Percentiles rank a stretch among this genome's conserved stretches.
Conservation (phyloP, 352 stramenopile genomes). For the Pythium folliculosum region DNA sequence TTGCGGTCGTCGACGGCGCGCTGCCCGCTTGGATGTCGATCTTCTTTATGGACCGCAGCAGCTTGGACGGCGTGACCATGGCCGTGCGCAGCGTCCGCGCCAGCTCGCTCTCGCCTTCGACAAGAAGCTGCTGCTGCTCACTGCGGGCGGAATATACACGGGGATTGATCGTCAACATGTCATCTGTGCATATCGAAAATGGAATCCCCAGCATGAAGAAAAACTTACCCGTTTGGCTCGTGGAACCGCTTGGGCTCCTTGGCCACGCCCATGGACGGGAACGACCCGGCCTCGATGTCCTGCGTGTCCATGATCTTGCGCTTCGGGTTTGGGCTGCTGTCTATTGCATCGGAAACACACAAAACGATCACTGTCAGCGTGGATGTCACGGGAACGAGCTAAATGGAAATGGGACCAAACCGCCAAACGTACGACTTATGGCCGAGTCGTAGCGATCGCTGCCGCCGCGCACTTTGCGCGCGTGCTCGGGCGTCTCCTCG, state of each 20-base stretch:
- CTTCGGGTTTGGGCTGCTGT: constrained; percentile 71
- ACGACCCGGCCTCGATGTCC: constrained; percentile 36
- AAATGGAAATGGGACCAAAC: constrained; percentile 1
- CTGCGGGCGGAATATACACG: background rate
- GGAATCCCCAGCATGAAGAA: too few relatives aligned
- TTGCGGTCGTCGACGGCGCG: background rate
- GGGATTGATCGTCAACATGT: too few relatives aligned
- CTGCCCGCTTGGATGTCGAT: constrained; percentile 47
- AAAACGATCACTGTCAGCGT: background rate
- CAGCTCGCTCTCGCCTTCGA: constrained; percentile 15
- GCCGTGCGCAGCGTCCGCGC: constrained; percentile 2
- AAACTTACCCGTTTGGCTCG: constrained; percentile 35
- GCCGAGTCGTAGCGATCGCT: constrained; percentile 33
- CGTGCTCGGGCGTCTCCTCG: constrained; percentile 52
- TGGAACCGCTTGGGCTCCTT: constrained; percentile 72
- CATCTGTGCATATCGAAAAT: background rate
- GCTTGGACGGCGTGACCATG: constrained; percentile 51
- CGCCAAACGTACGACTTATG: constrained; percentile 20
- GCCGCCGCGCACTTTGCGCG: constrained; percentile 29
- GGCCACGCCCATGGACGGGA: constrained; percentile 34
- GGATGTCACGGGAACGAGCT: background rate
- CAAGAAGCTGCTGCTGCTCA: constrained; percentile 4
- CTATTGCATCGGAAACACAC: constrained; percentile 4
- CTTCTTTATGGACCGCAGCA: constrained; percentile 59
- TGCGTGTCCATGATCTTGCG: constrained; percentile 62